phyloP scores from a whole-genome alignment of 345 rosid genomes.

The Arabis alpina region DNA sequence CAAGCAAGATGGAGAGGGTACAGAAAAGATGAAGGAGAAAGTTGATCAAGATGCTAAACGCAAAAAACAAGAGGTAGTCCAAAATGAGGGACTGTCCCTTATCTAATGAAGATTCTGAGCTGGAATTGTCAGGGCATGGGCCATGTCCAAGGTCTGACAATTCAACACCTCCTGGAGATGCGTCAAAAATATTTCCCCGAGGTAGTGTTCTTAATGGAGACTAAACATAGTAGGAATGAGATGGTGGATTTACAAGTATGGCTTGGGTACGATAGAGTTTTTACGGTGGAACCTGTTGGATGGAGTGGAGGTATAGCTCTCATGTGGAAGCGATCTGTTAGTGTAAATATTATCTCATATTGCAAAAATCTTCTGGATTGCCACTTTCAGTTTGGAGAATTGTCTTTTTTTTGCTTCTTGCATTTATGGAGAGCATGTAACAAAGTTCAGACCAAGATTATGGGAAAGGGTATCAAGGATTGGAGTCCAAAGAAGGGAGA shows the following conservation, averaged over 20 bases:
- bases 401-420: rapidly evolving
- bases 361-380: not conserved
- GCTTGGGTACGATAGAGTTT: not conserved
- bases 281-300: not conserved
- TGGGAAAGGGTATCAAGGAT: too few species aligned
- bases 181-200: not conserved
- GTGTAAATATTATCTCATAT: rapidly evolving
- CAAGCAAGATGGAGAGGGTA: too few species aligned
- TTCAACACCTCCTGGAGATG: not conserved
- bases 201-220: not conserved
- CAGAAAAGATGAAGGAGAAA: too few species aligned
- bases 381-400: not conserved
- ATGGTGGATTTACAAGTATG: not conserved
- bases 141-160: not conserved
- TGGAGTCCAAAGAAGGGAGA: too few species aligned
- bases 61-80: not conserved
- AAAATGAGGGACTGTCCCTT: not conserved
- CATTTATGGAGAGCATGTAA: not conserved
- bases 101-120: not conserved
- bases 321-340: not conserved
- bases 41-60: too few species aligned
- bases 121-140: not conserved
- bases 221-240: not conserved
- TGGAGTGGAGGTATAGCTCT: not conserved
- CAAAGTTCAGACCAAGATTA: rapidly evolving